A percentile compares a stretch with the other conserved stretches of the same genome.
Evolutionary conservation across 202 grass and related monocot genomes (phyloP).

Genomic region (Panicum hallii): DNA sequence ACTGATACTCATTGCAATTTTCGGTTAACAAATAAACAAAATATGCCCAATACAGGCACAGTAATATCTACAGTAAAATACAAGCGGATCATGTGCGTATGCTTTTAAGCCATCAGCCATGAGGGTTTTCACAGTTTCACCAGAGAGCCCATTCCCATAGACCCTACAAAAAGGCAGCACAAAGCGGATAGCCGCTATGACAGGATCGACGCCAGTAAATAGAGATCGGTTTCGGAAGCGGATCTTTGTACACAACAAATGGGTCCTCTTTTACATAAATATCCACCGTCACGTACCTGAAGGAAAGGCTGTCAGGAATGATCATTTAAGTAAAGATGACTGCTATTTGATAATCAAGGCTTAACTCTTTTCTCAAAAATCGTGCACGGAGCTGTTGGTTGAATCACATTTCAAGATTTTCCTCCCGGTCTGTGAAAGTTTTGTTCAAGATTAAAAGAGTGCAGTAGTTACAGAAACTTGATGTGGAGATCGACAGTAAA

Average conservation of each 20-base stretch:
- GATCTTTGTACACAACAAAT: not conserved
- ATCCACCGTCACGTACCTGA: constrained; percentile 44
- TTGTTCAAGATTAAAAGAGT: not conserved
- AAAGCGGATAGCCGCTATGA: not conserved
- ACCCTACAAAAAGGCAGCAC: too few relatives aligned
- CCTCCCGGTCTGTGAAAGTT: not conserved
- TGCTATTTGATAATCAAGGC: not conserved
- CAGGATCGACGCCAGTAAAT: not conserved
- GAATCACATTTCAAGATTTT: constrained; percentile 21
- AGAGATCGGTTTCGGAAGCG: not conserved
- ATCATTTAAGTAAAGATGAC: not conserved
- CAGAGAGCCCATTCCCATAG: too few relatives aligned
- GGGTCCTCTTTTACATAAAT: not conserved
- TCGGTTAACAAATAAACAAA: not conserved
- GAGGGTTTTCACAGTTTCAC: too few relatives aligned
- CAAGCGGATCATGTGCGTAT: too few relatives aligned
- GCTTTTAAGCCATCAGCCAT: too few relatives aligned
- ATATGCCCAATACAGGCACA: not conserved
- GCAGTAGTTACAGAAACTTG: not conserved
- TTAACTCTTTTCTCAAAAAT: not conserved
- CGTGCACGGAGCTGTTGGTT: not conserved
- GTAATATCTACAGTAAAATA: too few relatives aligned
- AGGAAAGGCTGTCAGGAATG: constrained; percentile 3
- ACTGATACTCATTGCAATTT: not conserved
- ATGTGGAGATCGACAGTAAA: constrained; percentile 7